phyloP scores from a whole-genome alignment of 129 eudicot species.

The Glebionis coronaria region DNA sequence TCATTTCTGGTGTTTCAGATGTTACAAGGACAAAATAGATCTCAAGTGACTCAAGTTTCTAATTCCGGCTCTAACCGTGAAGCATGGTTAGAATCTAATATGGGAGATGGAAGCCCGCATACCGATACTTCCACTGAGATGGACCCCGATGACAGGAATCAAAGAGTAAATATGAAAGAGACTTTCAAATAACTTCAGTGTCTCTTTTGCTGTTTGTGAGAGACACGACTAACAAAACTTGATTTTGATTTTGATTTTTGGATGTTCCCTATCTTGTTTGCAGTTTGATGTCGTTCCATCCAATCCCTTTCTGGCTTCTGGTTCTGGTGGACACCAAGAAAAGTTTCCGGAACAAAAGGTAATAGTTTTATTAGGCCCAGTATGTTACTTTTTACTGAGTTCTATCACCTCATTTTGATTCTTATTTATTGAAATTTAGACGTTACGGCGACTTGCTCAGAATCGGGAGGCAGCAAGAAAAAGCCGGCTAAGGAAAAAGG shows the following conservation, averaged over 20 bases:
- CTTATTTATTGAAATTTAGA: conserved; percentile 36
- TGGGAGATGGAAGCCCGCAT: conserved; percentile 74
- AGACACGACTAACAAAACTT: background rate
- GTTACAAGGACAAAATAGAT: conserved; percentile 45
- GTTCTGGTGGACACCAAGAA: conserved; percentile 85
- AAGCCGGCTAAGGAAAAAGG: conserved; percentile 94
- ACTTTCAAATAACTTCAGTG: background rate
- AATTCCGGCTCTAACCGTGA: conserved; percentile 53
- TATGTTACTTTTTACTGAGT: background rate
- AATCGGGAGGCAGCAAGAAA: conserved; percentile 99
- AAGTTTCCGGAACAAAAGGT: conserved; percentile 85
- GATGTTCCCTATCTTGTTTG: conserved; percentile 20
- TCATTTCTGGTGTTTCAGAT: conserved; percentile 38
- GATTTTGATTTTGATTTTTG: conserved; percentile 6
- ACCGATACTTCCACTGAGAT: conserved; percentile 83
- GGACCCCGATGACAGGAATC: conserved; percentile 75
- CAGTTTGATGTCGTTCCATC: conserved; percentile 73
- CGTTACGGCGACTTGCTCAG: conserved; percentile 85
- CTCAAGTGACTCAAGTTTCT: conserved; percentile 41
- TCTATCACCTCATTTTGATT: background rate
- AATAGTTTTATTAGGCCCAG: background rate
- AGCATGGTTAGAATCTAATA: conserved; percentile 77
- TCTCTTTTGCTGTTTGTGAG: conserved; percentile 10
- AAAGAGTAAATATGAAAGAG: conserved; percentile 34
- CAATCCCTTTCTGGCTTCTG: conserved; percentile 54